phyloP scores from a whole-genome alignment of 257 asterid genomes.

The Solanum dulcamara region DNA sequence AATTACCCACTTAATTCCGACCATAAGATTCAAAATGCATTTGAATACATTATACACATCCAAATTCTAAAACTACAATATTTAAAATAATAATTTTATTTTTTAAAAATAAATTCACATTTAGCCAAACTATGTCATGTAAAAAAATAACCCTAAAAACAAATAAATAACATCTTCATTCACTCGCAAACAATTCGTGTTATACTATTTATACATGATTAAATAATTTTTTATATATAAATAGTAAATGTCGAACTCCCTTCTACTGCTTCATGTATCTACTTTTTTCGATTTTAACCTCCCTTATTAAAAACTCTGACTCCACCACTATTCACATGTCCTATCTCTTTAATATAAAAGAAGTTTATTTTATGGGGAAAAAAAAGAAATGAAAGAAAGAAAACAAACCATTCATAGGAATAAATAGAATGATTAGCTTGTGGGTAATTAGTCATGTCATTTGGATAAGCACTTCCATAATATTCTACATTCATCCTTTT shows the following conservation, averaged over 20 bases:
- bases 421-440: not conserved
- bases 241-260: too few relatives aligned
- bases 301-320: too few relatives aligned
- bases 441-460: not conserved
- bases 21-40: not conserved
- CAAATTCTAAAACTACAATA: not conserved
- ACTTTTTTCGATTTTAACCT: too few relatives aligned
- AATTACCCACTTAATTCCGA: too few relatives aligned
- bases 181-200: not conserved
- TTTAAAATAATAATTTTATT: not conserved
- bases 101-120: not conserved
- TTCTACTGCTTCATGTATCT: too few relatives aligned
- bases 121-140: not conserved
- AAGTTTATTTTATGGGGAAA: too few relatives aligned
- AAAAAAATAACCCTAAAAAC: not conserved
- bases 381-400: not conserved
- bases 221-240: too few relatives aligned
- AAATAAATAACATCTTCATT: not conserved
- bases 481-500: not conserved
- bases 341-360: not conserved
- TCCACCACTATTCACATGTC: too few relatives aligned
- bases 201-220: too few relatives aligned
- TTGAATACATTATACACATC: not conserved
- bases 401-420: not conserved
- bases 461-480: not conserved